Evolutionary conservation across 306 rosid genomes (phyloP), one percentile per base, ranked within the genome.

Genomic region (Elaeagnus macrophylla): DNA sequence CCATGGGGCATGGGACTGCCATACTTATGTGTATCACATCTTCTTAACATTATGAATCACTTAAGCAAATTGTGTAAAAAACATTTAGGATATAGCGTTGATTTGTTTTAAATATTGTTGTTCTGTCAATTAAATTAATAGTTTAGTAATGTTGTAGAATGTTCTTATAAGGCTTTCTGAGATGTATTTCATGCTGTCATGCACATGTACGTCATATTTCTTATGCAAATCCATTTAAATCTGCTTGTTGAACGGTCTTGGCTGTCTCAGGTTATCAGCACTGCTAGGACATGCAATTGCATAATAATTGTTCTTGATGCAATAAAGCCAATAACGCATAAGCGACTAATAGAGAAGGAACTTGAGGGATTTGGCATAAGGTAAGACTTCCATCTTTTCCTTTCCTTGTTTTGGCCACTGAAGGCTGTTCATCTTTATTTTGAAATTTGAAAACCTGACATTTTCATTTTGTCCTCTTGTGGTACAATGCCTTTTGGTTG

Each of bases 321-420:
- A 71, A 91, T 91, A 71, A 91, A 91, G 79, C 99, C 99, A 57
- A 91, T 91, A 58, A 91, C 99, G 12, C 99, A 91, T 67, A 91
- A 91, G 64, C 96, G 96, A 53, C 81, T 91, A 44, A 91, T 91
- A 51, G 99, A 91, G 64, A 91, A 91, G 70, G 99, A 91, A 78
- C 86, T 91, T 2, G 99, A 91, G 75, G 99, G 99, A 78, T 91
- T 91, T 77, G 99, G 99, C 64, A 91, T 91, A 69, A 87, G 99
- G 95, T 86, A 77, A 68, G 45, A 50, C 7, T 10, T 68, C 4
- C 32, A 25, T 25, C 32, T 25, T 25, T 25, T 25, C 32, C 32
- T 25, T 25, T n/a, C n/a, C n/a, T n/a, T n/a, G n/a, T n/a, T 42
- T 41, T 25, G 8, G 44, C 12, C 35, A 8, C 5, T 11, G 2